Conservation (phyloP, 1,284 basidiomycete genomes). For the Apiotrichum sp. region DNA sequence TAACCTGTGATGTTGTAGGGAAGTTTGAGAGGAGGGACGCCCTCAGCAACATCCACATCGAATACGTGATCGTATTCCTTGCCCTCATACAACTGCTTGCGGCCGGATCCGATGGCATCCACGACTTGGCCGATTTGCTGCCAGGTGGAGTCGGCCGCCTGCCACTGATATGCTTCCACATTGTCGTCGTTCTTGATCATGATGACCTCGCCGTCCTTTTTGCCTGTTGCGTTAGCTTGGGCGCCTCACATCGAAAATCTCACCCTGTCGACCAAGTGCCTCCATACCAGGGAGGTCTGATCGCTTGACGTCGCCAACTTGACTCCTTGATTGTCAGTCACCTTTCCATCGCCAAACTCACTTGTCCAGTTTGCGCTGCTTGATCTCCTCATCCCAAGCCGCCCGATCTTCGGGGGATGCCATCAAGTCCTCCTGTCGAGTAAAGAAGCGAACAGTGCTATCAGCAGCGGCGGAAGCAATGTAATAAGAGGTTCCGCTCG, state of each 20-base stretch:
- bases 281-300: slow-evolving; percentile 79
- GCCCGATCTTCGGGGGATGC: slow-evolving; percentile 63
- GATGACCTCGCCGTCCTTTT: slow-evolving; percentile 83
- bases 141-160: slow-evolving; percentile 63
- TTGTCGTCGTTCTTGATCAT: slow-evolving; percentile 74
- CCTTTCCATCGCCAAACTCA: slow-evolving; percentile 10
- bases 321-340: slow-evolving; percentile 51
- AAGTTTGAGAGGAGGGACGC: slow-evolving; percentile 84
- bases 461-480: slow-evolving; percentile 88
- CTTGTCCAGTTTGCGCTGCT: slow-evolving; percentile 49
- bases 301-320: slow-evolving; percentile 89
- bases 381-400: slow-evolving; percentile 65
- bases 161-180: slow-evolving; percentile 89
- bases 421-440: slow-evolving; percentile 64
- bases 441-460: slow-evolving; percentile 80
- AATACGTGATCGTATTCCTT: slow-evolving; percentile 99
- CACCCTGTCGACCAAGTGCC: slow-evolving; percentile 66
- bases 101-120: slow-evolving; percentile 78
- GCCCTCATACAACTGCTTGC: slow-evolving; percentile 83
- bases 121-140: slow-evolving; percentile 93
- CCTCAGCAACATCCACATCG: slow-evolving; percentile 93
- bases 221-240: slow-evolving; percentile 52
- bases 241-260: slow-evolving; percentile 19
- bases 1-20: slow-evolving; percentile 83
- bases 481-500: slow-evolving; percentile 60